phyloP scores from a whole-genome alignment of 179 eudicot species.

The Vitellaria paradoxa region DNA sequence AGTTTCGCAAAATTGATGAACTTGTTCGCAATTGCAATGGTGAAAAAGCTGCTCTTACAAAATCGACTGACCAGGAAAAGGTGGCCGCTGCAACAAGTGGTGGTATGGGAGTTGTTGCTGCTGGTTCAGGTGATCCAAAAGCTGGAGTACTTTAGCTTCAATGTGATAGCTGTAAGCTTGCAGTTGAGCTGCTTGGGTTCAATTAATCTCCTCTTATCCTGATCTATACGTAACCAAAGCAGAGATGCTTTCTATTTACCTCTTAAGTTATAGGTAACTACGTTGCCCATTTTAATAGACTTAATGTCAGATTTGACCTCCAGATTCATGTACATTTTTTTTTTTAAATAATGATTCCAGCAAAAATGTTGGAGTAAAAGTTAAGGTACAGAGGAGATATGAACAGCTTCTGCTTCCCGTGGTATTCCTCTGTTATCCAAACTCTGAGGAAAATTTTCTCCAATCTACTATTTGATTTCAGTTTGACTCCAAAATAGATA shows the following conservation, averaged over 20 bases:
- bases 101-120: conserved; percentile 90
- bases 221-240: not conserved
- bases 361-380: no score
- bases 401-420: no score
- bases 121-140: conserved; percentile 73
- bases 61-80: conserved; percentile 29
- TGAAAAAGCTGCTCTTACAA: conserved; percentile 28
- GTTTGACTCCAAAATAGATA: not conserved
- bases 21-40: conserved; percentile 56
- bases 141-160: conserved; percentile 47
- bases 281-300: not conserved
- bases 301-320: not conserved
- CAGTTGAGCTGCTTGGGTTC: not conserved
- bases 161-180: not conserved
- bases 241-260: not conserved
- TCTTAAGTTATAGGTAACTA: not conserved
- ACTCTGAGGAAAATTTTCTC: no score
- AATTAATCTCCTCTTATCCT: not conserved
- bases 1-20: conserved; percentile 80
- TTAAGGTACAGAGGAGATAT: no score
- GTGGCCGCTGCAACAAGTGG: conserved; percentile 32
- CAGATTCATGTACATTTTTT: no score
- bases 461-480: no score
- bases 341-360: no score
- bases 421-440: no score